These are phyloP conservation scores for Garcileccinum viscosum DNA, from an alignment of 1,284 basidiomycete genomes.

Conservation along the genomic window DNA sequence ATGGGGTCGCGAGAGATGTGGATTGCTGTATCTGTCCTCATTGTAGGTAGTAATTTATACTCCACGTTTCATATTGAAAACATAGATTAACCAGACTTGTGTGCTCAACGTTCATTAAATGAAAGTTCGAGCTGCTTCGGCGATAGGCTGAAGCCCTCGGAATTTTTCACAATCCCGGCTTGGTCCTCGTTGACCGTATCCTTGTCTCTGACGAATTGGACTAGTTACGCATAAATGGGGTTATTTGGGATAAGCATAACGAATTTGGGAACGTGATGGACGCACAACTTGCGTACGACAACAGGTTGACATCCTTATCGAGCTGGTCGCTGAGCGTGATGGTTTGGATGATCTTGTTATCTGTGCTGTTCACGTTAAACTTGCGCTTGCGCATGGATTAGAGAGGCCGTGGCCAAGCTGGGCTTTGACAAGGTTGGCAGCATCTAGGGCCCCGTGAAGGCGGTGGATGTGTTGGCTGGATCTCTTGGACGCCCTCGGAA, in stretches of 20 bases:
- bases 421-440: conserved; percentile 89
- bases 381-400: conserved; percentile 99
- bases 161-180: too few species aligned
- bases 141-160: too few species aligned
- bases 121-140: too few species aligned
- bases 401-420: conserved; percentile 98
- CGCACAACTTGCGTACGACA: conserved; percentile 99
- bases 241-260: conserved; percentile 95
- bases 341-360: conserved; percentile 99
- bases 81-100: too few species aligned
- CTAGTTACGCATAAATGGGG: conserved; percentile 92
- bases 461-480: conserved; percentile 93
- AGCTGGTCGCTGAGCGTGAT: conserved; percentile 96
- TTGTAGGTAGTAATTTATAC: too few species aligned
- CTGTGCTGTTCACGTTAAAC: conserved; percentile 99
- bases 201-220: conserved; percentile 91
- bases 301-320: conserved; percentile 99
- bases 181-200: too few species aligned
- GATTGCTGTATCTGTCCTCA: too few species aligned
- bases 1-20: too few species aligned
- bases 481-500: conserved; percentile 86
- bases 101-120: too few species aligned
- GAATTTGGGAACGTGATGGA: conserved; percentile 99
- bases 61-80: too few species aligned
- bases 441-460: conserved; percentile 87